Evolutionary conservation across 2,329 filamentous ascomycete species (phyloP).

Genomic region (Ophiostoma sp.): DNA sequence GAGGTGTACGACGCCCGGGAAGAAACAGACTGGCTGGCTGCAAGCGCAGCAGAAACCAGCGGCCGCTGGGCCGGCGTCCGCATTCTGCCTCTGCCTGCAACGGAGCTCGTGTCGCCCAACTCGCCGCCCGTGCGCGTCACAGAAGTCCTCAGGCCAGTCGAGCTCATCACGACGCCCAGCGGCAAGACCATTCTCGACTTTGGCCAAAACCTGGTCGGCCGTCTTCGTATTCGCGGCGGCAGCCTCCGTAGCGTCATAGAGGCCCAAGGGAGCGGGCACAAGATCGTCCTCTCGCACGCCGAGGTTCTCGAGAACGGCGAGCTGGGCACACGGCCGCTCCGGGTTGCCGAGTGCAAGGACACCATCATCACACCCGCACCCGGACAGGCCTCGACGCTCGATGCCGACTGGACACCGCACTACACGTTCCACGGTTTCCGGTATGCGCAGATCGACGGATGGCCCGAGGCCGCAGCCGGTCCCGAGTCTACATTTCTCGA

Average conservation of each 20-base stretch:
- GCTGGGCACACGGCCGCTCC: conserved; percentile 40
- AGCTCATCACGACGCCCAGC: conserved; percentile 33
- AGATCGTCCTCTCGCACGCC: conserved; percentile 44
- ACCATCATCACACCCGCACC: conserved; percentile 31
- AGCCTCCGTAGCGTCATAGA: conserved; percentile 29
- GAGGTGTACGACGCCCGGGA: conserved; percentile 44
- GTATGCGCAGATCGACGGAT: conserved; percentile 32
- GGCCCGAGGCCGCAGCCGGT: neutral
- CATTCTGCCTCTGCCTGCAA: conserved; percentile 32
- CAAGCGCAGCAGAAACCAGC: too few relatives aligned
- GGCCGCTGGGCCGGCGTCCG: conserved; percentile 11
- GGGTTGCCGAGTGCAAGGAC: conserved; percentile 41
- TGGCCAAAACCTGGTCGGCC: conserved; percentile 55
- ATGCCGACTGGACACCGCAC: conserved; percentile 39
- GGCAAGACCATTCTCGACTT: conserved; percentile 52
- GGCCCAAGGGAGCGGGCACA: conserved; percentile 30
- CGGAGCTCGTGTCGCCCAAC: conserved; percentile 39
- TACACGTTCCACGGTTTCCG: conserved; percentile 53
- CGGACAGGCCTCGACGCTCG: conserved; percentile 18
- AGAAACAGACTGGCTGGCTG: conserved; percentile 21
- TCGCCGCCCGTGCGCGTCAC: conserved; percentile 42
- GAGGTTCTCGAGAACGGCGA: conserved; percentile 51
- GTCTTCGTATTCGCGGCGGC: conserved; percentile 36
- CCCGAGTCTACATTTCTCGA: conserved; percentile 14
- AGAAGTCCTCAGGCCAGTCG: conserved; percentile 32